Base-by-base conservation (phyloP, 495 filamentous ascomycete species). In the Wilcoxina mikolae region DNA sequence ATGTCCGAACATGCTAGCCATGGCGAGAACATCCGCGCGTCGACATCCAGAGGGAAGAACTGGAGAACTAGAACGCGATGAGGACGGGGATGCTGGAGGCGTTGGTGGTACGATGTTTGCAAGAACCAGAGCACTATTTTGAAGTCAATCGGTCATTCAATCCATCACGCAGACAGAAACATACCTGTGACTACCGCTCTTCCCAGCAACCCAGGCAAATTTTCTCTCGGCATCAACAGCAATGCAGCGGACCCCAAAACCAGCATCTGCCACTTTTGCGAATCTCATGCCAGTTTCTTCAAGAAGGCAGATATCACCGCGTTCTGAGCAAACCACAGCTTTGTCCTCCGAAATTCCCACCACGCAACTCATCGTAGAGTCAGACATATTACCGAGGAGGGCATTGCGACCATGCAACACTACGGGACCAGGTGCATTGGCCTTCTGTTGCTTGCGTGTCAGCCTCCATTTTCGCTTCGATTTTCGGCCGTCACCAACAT, bases 281-380 rank as follows among this genome's bases (percentile, higher is more conserved):
- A 98, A 70, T 56, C 78, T 73, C 45, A 80, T 80, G 45, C 80
- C 80, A 17, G 69, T 75, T 61, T 91, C 87, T 63, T 95, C 85
- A 12, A 96, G 72, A 18, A 89, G 65, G 66, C 85, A 93, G 48
- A 93, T 73, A 64, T 82, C 78, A 11, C 78, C 80, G 61, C 76
- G 76, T 60, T 84, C 81, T 31, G 83, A 80, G 70, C 83, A 87
- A 28, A 85, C 74, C 54, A 86, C 74, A 20, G 80, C 76, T 56
- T 78, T 79, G 22, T 73, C 70, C 18, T 87, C 78, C 10, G 84
- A 81, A 45, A 95, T 77, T 22, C 79, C 76, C 24, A 80, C 75
- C n/a, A 84, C 77, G 57, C 81, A 81, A 43, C 82, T 84, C 64
- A 98, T 96, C 0, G 79, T 88, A 4, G 78, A 78, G 51, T 95